Percentiles rank a stretch among this genome's conserved stretches.
These are phyloP conservation scores for Pluteus cervinus DNA, from an alignment of 768 basidiomycete genomes.

Conservation along the genomic window DNA sequence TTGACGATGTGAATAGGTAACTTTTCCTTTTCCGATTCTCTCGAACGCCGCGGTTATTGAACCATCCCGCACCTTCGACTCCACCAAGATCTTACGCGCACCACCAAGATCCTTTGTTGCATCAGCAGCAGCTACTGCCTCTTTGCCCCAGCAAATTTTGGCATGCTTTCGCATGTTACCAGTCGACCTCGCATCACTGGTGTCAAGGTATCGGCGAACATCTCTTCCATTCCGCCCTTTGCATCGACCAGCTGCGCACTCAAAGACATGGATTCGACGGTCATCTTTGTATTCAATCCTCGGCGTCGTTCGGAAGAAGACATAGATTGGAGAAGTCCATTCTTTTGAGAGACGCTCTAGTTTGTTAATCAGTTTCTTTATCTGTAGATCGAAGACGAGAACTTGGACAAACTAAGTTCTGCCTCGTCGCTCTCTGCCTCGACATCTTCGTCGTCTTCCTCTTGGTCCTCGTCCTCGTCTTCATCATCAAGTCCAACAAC, in stretches of 20 bases:
- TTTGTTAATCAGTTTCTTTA: not conserved
- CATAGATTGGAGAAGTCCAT: constrained; percentile 7
- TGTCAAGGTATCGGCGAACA: constrained; percentile 10
- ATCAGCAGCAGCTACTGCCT: constrained; percentile 12
- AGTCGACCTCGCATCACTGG: constrained; percentile 9
- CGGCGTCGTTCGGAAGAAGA: constrained; percentile 8
- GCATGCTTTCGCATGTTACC: constrained; percentile 22
- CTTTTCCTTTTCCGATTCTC: constrained; percentile 17
- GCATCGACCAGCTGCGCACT: constrained; percentile 9
- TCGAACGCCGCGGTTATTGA: constrained; percentile 22
- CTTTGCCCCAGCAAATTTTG: constrained; percentile 19
- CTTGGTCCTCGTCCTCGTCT: constrained; percentile 7
- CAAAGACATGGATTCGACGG: constrained; percentile 8
- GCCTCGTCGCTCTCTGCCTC: not conserved
- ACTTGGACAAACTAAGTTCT: not conserved
- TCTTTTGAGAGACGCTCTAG: constrained; percentile 5
- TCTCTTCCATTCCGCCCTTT: not conserved
- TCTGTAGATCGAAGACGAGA: not conserved
- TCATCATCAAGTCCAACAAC: constrained; percentile 5
- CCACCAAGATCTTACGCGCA: constrained; percentile 4
- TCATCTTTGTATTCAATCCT: constrained; percentile 6
- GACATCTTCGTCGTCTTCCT: too few relatives aligned
- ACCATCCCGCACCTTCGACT: constrained; percentile 5
- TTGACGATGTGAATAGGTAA: constrained; percentile 22
- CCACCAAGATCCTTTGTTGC: constrained; percentile 4